phyloP scores from a whole-genome alignment of 768 basidiomycete species.

The Pleurotus tuber-regium region DNA sequence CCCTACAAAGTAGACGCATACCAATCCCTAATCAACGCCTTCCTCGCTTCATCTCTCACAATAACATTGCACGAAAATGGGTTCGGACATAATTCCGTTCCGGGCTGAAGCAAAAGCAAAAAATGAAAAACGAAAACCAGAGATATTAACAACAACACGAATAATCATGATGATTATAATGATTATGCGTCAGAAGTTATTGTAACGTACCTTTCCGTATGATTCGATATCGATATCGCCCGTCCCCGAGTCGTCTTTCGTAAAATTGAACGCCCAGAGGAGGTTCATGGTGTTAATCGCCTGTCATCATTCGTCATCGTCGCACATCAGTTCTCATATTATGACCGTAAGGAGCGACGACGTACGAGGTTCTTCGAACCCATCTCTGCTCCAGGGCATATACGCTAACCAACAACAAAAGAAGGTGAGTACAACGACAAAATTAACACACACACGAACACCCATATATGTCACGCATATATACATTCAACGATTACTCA shows the following conservation, averaged over 20 bases:
- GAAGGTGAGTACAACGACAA: not conserved
- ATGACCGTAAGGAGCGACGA: not conserved
- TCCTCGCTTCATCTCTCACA: not conserved
- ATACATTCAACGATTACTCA: not conserved
- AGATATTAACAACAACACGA: no score
- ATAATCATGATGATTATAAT: no score
- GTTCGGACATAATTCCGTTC: not conserved
- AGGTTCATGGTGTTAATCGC: constrained; percentile 24
- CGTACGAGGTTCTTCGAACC: constrained; percentile 17
- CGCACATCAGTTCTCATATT: not conserved
- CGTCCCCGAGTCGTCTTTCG: not conserved
- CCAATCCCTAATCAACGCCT: not conserved
- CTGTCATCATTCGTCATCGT: constrained; percentile 12
- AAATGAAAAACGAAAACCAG: no score
- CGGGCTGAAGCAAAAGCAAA: no score
- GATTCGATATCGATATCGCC: not conserved
- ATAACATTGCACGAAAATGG: not conserved
- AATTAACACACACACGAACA: not conserved
- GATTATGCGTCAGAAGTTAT: no score
- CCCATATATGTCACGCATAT: no score
- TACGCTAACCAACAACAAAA: constrained; percentile 12
- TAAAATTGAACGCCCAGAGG: constrained; percentile 29
- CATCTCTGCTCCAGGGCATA: constrained; percentile 18
- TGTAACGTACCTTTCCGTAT: not conserved
- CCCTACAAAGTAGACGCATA: no score